These are phyloP conservation scores for Phaeotremella fagi DNA, from an alignment of 768 basidiomycete species.

Conservation along the genomic window DNA sequence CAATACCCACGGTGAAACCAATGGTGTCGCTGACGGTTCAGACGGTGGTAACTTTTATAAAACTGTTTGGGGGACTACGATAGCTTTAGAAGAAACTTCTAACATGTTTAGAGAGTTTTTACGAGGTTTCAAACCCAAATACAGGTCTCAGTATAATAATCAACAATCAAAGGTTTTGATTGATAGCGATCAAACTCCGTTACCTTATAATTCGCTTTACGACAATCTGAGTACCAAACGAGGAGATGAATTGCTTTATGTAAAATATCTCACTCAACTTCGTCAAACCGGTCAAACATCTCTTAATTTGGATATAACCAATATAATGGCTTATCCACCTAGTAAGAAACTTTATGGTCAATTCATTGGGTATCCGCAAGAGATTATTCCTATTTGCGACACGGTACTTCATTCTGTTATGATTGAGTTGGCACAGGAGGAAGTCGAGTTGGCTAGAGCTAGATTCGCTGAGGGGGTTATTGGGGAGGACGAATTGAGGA, in stretches of 20 bases:
- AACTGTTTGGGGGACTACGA: conserved; percentile 97
- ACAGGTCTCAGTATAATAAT: conserved; percentile 65
- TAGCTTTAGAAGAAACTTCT: conserved; percentile 87
- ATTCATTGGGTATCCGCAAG: conserved; percentile 89
- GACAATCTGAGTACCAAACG: conserved; percentile 38
- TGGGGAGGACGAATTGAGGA: conserved; percentile 78
- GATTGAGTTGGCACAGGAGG: conserved; percentile 77
- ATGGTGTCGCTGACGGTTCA: conserved; percentile 23
- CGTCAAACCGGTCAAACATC: conserved; percentile 87
- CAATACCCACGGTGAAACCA: no score
- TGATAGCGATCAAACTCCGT: conserved; percentile 34
- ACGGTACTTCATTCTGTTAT: conserved; percentile 89
- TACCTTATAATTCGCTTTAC: conserved; percentile 40
- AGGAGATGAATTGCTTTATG: conserved; percentile 57
- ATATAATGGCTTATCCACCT: conserved; percentile 79
- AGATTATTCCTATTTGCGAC: conserved; percentile 96
- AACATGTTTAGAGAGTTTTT: conserved; percentile 82
- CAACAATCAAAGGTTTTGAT: conserved; percentile 22
- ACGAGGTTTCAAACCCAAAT: conserved; percentile 87
- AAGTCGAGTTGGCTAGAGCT: conserved; percentile 48
- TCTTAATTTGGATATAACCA: conserved; percentile 82
- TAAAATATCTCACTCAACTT: conserved; percentile 75
- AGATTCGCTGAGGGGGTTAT: conserved; percentile 50
- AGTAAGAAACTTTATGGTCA: conserved; percentile 77
- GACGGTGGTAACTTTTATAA: conserved; percentile 65